phyloP scores from a whole-genome alignment of 768 basidiomycete species.

The Sistotremastrum suecicum region DNA sequence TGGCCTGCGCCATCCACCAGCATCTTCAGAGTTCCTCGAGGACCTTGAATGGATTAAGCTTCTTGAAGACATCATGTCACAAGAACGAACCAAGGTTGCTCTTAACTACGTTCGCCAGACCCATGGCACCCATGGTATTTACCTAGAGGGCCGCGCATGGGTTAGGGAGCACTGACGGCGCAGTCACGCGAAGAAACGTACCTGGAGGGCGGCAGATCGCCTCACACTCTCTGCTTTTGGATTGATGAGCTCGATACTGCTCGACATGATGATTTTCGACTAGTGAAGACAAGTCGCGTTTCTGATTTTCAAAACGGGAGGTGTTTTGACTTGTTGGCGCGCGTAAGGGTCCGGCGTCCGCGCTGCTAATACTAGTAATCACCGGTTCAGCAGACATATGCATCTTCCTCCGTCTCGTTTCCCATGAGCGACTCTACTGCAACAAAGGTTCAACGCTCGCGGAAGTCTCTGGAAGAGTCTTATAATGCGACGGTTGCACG shows the following conservation, averaged over 20 bases:
- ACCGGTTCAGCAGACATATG: too few relatives aligned
- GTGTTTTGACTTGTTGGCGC: too few relatives aligned
- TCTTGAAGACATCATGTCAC: background rate
- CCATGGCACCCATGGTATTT: constrained; percentile 89
- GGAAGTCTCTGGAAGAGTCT: constrained; percentile 26
- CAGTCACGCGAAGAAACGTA: constrained; percentile 17
- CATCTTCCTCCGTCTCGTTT: too few relatives aligned
- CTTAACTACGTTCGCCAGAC: constrained; percentile 93
- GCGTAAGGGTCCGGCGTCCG: too few relatives aligned
- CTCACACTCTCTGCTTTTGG: constrained; percentile 91
- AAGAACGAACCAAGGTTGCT: constrained; percentile 71
- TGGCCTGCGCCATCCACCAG: constrained; percentile 95
- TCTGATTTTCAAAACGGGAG: too few relatives aligned
- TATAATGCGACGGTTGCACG: constrained; percentile 49
- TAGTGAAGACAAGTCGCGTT: too few relatives aligned
- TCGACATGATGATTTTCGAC: constrained; percentile 28
- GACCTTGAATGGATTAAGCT: constrained; percentile 37
- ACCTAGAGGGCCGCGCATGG: constrained; percentile 35
- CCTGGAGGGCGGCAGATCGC: constrained; percentile 85
- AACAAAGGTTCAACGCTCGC: too few relatives aligned
- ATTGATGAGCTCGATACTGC: constrained; percentile 90
- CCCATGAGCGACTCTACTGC: too few relatives aligned
- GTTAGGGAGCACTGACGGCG: background rate
- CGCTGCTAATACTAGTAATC: too few relatives aligned
- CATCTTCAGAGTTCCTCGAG: constrained; percentile 97